phyloP scores from a whole-genome alignment of 2,329 filamentous ascomycete species.

The Colletotrichum coccodes region DNA sequence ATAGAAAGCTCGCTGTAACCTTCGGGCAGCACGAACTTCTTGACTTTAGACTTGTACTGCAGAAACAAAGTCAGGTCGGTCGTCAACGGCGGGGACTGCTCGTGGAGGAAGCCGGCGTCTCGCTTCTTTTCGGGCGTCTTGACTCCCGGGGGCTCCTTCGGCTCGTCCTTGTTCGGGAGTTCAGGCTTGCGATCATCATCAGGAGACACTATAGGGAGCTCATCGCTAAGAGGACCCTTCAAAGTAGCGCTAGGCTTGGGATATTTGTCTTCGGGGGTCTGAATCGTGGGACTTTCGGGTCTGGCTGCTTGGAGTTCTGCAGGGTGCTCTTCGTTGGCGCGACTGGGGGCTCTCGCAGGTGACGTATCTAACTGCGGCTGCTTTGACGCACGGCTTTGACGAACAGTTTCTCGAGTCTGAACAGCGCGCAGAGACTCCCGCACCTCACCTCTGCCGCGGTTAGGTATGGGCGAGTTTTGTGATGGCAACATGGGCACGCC shows the following conservation, averaged over 20 bases:
- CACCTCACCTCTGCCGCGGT: constrained; percentile 80
- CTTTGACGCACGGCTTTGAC: constrained; percentile 61
- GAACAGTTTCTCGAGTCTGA: constrained; percentile 61
- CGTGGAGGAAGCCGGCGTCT: constrained; percentile 64
- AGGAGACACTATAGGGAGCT: constrained; percentile 48
- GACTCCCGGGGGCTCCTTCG: constrained; percentile 38
- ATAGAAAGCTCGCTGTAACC: constrained; percentile 87
- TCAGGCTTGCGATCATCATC: constrained; percentile 38
- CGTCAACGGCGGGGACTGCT: constrained; percentile 73
- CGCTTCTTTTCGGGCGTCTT: constrained; percentile 56
- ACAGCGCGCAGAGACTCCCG: constrained; percentile 84
- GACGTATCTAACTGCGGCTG: constrained; percentile 62
- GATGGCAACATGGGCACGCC: constrained; percentile 88
- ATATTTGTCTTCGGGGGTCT: constrained; percentile 75
- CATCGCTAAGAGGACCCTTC: constrained; percentile 65
- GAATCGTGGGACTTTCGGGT: constrained; percentile 57
- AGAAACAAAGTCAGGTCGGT: constrained; percentile 95
- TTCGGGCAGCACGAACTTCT: constrained; percentile 91
- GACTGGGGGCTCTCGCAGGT: constrained; percentile 66
- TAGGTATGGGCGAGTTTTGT: constrained; percentile 85
- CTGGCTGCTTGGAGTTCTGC: constrained; percentile 8
- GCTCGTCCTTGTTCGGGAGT: constrained; percentile 34
- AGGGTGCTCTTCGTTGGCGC: constrained; percentile 71
- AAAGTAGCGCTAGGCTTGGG: constrained; percentile 65
- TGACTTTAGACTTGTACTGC: constrained; percentile 96